A percentile compares a stretch with the other conserved stretches of the same genome.
Evolutionary conservation across 352 stramenopile species (phyloP).

Genomic region (Phytopythium montanum): DNA sequence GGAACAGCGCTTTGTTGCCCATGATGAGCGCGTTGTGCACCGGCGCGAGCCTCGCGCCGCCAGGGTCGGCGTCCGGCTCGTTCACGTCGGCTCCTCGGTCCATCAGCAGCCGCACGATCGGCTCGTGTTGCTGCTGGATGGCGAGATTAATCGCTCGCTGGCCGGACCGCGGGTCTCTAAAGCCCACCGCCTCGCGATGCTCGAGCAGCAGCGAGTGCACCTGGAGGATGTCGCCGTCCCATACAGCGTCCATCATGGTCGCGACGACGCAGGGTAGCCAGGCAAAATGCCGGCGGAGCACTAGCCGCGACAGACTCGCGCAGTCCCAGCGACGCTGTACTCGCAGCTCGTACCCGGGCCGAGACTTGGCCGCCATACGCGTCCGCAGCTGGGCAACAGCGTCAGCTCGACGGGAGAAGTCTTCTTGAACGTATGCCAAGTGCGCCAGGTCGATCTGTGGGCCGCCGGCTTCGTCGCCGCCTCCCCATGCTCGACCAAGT

Average conservation of each 20-base stretch:
- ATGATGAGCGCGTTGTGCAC: constrained; percentile 78
- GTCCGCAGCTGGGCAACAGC: constrained; percentile 55
- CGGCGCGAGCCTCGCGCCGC: constrained; percentile 41
- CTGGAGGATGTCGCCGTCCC: constrained; percentile 76
- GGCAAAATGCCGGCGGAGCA: constrained; percentile 59
- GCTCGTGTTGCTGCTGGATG: constrained; percentile 76
- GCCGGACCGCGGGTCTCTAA: constrained; percentile 39
- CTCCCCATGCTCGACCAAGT: constrained; percentile 54
- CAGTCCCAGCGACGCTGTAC: constrained; percentile 56
- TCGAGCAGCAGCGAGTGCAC: constrained; percentile 54
- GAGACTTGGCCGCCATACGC: constrained; percentile 53
- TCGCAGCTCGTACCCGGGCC: constrained; percentile 57
- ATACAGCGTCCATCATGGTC: constrained; percentile 62
- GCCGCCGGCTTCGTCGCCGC: constrained; percentile 21
- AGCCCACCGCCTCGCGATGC: constrained; percentile 43
- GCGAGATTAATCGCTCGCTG: constrained; percentile 66
- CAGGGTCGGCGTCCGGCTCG: constrained; percentile 39
- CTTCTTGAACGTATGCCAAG: constrained; percentile 60
- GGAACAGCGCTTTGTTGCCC: constrained; percentile 76
- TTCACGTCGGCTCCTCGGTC: constrained; percentile 68
- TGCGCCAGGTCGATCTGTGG: constrained; percentile 66
- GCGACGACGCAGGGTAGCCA: constrained; percentile 62
- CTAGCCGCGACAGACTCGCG: constrained; percentile 29
- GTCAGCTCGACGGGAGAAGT: constrained; percentile 55
- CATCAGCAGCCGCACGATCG: constrained; percentile 64